Evolutionary conservation across 1,284 basidiomycete species (phyloP), one percentile per base, ranked within the genome.

Genomic region (Irpex rosettiformis): DNA sequence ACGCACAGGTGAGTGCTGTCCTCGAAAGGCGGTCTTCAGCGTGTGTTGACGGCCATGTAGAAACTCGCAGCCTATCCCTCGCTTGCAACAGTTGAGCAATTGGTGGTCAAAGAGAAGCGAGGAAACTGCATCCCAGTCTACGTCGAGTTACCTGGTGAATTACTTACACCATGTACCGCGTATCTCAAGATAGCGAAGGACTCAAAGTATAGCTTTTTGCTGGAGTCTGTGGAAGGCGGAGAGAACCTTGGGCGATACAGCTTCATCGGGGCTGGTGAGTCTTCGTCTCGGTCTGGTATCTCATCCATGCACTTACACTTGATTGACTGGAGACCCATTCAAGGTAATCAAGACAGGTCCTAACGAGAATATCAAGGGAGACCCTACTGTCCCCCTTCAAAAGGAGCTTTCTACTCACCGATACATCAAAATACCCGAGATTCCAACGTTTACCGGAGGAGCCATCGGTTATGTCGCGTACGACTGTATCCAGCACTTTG

Each of bases 391-490:
- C 24, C 84, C 83, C 22, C 82, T 99, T 55, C 92, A 99, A 75
- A 87, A 85, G 66, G 94, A 97, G 71, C 85, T 99, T 29, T 79
- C 87, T 13, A 78, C 88, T 58, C 96, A 97, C 78, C 83, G 90
- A 72, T 98, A 97, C 71, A 84, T 97, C 71, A 89, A 90, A 71
- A 85, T 98, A 13, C 94, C 94, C 4, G 91, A 95, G 72, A 81
- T 98, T 43, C 89, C 92, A 0, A 96, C 95, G 0, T 98, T 99
- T 72, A 98, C 96, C 27, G 97, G 97, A 54, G 97, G 97, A 55
- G 96, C 96, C 0, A 94, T 99, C 67, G 97, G 97, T 48, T 99
- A 98, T 76, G 94, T 99, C 65, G 86, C 93, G 11, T 99, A 96
- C 76, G 97, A 99, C 71, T 94, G 93, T 71, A 88, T 99, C 58